Evolutionary conservation across 192 early-diverging fungal species (phyloP), one percentile per base, ranked within the genome.

Genomic region (Irineochytrium annulatum): DNA sequence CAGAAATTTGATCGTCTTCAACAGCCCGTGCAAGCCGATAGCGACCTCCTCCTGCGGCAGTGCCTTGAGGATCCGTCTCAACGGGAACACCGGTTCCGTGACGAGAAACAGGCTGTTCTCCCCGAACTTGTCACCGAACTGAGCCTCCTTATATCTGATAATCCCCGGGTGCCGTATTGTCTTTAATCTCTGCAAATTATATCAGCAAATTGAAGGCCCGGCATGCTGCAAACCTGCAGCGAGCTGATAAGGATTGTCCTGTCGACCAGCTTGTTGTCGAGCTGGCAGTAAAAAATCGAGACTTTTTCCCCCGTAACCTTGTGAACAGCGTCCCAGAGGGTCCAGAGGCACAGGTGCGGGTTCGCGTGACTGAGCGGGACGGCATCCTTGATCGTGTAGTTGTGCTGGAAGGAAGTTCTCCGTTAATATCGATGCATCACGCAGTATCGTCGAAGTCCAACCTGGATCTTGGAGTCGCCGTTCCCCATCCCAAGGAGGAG

Each of bases 151-250:
- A 24, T 63, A 69, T 33, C 63, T 65, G 26, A 69, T 24, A 19
- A 74, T 63, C 11, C 72, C 72, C 11, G 72, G 72, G 46, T 74
- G 72, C 1, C 72, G 34, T 14, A 74, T 54, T 4, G 72, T 70
- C 44, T 57, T 55, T 22, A 68, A 31, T 0, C 65, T 30, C 58
- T 60, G 31, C 2, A 0, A 48, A 32, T 35, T 32, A 29, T 33
- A 62, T 35, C 1, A 17, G 4, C 28, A 34, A 6, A 24, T 55
- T 55, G 2, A 8, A n/a, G 26, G 14, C 13, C 29, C 16, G 11
- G 5, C 6, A 20, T 55, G 26, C 29, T 31, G 13, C 53, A 26
- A 13, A 62, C 60, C 60, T 62, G 60, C 28, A 62, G 24, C 49
- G 60, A 34, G 60, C 53, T 62, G 20, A 39, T 17, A 52, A 62